Percentiles rank a stretch among this genome's conserved stretches.
Evolutionary conservation across 345 rosid genomes (phyloP).

Genomic region (Iberis pinnata): DNA sequence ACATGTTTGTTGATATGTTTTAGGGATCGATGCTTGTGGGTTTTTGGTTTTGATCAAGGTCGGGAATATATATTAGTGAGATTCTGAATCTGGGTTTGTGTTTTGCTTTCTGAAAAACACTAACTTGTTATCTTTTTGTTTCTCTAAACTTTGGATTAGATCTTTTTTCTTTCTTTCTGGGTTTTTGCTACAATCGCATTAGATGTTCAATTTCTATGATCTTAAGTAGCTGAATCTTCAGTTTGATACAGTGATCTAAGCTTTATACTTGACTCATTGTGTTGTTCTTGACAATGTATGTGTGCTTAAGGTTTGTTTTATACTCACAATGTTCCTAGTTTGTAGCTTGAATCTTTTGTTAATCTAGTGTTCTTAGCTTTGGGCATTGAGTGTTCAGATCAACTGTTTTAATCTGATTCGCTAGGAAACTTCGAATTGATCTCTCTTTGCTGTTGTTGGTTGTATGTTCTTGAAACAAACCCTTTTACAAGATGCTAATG

Average conservation of each 20-base stretch:
- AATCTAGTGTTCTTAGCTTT: too few species aligned
- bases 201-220: too few species aligned
- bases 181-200: too few species aligned
- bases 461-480: constrained; percentile 11
- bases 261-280: constrained; percentile 12
- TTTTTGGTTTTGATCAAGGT: constrained; percentile 24
- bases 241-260: too few species aligned
- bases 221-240: too few species aligned
- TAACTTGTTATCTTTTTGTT: constrained; percentile 11
- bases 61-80: constrained; percentile 15
- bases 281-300: constrained; percentile 26
- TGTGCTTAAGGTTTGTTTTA: constrained; percentile 14
- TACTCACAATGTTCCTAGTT: background rate
- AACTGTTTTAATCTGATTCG: background rate
- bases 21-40: constrained; percentile 28
- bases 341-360: background rate
- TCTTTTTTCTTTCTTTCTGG: constrained; percentile 15
- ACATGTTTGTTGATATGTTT: constrained; percentile 20
- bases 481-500: background rate
- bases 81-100: constrained; percentile 23
- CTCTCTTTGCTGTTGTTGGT: constrained; percentile 4
- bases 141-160: background rate
- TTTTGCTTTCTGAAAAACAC: constrained; percentile 22
- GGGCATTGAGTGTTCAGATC: too few species aligned
- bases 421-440: constrained; percentile 4